Base-by-base conservation (phyloP, 2,329 filamentous ascomycete species). In the Eutypa lata region DNA sequence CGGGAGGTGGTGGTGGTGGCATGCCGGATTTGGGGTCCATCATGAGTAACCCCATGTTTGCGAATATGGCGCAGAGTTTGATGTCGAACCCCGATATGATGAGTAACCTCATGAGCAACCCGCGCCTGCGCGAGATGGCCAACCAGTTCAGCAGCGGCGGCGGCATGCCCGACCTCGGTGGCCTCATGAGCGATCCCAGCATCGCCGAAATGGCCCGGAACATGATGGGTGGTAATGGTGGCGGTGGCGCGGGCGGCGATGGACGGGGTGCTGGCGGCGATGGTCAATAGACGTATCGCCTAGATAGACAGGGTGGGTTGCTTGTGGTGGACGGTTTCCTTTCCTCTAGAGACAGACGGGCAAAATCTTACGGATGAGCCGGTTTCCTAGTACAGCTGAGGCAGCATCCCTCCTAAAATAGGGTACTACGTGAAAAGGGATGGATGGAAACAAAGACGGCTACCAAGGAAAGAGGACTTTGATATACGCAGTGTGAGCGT, bases 11-110 rank as follows among this genome's bases (percentile, higher is more conserved):
- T 19, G 85, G 77, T 7, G 88, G 88, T 49, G 90, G 90, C 51
- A 94, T 96, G 89, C 91, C 92, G 13, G 93, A 97, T 71, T 78
- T 99, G 22, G 75, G 84, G 58, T 83, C 84, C 58, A 86, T 99
- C 71, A 96, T 97, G 91, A 91, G 79, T 78, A 99, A 97, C 77
- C 94, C 94, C 52, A 97, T 97, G 94, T 96, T 99, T 76, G 85
- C 91, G 48, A 89, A 83, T 75, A 97, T 97, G 91, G 94, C 94
- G 4, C 91, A 97, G 78, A 96, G 90, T 73, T 74, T 99, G 51
- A 97, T 97, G 94, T 90, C 86, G 75, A 97, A 99, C 76, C 94
- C 94, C 0, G 90, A 96, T 10, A 85, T 92, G 78, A 88, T 97
- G 84, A 82, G 79, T 69, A 94, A 91, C 71, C 74, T 99, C 53